Percentiles rank a stretch among this genome's conserved stretches.
Evolutionary conservation across 176 grass and related monocot genomes (phyloP).

Genomic region (Zizania latifolia): DNA sequence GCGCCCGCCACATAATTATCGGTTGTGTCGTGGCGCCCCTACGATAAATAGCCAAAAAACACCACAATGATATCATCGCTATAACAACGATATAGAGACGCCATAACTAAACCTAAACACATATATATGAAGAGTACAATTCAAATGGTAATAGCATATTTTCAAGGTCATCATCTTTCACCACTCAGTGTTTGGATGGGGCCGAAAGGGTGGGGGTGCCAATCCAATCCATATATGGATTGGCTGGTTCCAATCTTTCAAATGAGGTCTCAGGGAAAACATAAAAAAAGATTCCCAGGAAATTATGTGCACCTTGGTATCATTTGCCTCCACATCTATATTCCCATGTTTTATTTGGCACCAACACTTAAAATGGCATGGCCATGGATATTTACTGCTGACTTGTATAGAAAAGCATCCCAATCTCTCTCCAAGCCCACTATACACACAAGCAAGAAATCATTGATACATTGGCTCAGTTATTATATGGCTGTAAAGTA

Average conservation of each 20-base stretch:
- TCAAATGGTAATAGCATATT: neutral
- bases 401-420: neutral
- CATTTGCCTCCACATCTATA: constrained; percentile 3
- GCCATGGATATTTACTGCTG: neutral
- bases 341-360: neutral
- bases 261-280: neutral
- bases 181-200: neutral
- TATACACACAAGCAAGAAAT: constrained; percentile 8
- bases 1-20: too few relatives aligned
- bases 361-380: neutral
- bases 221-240: neutral
- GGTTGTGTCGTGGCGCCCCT: too few relatives aligned
- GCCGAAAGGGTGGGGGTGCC: neutral
- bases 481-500: neutral
- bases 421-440: neutral
- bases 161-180: neutral
- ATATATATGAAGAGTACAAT: neutral
- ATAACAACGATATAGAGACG: too few relatives aligned
- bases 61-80: too few relatives aligned
- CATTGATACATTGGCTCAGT: neutral
- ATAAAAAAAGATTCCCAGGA: neutral
- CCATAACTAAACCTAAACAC: too few relatives aligned
- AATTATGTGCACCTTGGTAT: neutral
- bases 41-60: too few relatives aligned
- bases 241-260: neutral